Base-by-base conservation (phyloP, 345 rosid genomes). In the Moricandia moricandioides region DNA sequence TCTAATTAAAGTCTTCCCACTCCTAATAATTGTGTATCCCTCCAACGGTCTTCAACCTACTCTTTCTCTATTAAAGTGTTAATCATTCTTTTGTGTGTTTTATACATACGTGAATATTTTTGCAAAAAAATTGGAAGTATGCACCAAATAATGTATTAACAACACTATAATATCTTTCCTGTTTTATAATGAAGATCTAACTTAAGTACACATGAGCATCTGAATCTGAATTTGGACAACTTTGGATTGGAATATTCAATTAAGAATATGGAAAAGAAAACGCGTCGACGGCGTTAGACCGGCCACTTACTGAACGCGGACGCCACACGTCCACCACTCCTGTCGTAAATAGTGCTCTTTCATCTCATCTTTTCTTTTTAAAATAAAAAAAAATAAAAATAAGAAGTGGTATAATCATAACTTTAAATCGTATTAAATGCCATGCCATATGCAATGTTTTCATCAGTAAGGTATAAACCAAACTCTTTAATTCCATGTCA, bases 231-330 rank as follows among this genome's bases (percentile, higher is more conserved):
- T 9, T 34, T 10, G 47, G 24, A 49, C 29, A 62, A 62, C 66
- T 62, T 62, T 4, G 14, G 5, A 5, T 18, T 63, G 52, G 63
- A 65, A 73, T 64, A 55, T 66, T 49, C 51, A 37, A 18, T 31
- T 31, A 14, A 29, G 30, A 33, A 72, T 52, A 17, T n/a, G 4
- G 14, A 31, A 70, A 70, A 6, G 51, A 64, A 62, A 77, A 70
- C 80, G 71, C 72, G 71, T 64, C 70, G 70, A 76, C 52, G 66
- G 79, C 65, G 27, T 59, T 76, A 69, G 56, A 64, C 24, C 67
- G 76, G 40, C 21, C 67, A 62, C 71, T 65, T 71, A 63, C 61
- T 31, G 26, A 47, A 70, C 80, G 61, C 80, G 67, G 55, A 65
- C 31, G 47, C 40, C 16, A 77, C 81, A 65, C 81, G 77, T 59